Base-by-base conservation (phyloP, 1,284 basidiomycete genomes). In the Moesziomyces antarcticus region DNA sequence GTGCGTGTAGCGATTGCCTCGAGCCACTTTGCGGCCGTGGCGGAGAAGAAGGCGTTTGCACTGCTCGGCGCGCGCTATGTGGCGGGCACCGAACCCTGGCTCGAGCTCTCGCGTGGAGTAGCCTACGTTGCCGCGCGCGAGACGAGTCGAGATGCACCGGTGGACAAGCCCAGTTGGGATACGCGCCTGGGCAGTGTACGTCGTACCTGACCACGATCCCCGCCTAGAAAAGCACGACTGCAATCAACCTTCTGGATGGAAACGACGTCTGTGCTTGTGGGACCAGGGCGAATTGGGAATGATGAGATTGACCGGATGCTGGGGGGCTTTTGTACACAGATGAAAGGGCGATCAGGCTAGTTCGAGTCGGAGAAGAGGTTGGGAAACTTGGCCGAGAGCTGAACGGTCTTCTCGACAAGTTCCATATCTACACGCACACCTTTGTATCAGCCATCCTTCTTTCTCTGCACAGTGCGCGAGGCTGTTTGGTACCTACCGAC, bases 381-480 rank as follows among this genome's bases (percentile, higher is more conserved):
- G 8, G 79, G 79, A 49, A 75, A 79, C 42, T 70, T 49, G 14
- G 63, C 50, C 20, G 73, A 68, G 46, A 78, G 55, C 50, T 77
- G 73, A 2, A 80, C 75, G 0, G 77, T 70, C 18, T 77, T 67
- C 49, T 80, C 79, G 1, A 78, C 79, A 4, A 80, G 56, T 2
- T 25, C 41, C 48, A 80, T 21, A 37, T 80, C 78, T 77, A 41
- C 11, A 33, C 3, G 30, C 4, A 20, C 9, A 35, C 30, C 30
- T 13, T 10, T 2, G 11, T 33, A 8, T 47, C 16, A 46, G 44
- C 16, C 10, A 37, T 8, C 13, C 10, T 13, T 33, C 11, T 13
- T 33, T 13, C 11, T 33, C 30, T 33, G 30, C 30, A 3, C 10
- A 2, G 30, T 13, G 2, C 10, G 30, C 30, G 20, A 24, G 22